Conservation (phyloP, 495 filamentous ascomycete species). For the Penicillium pancosmium region DNA sequence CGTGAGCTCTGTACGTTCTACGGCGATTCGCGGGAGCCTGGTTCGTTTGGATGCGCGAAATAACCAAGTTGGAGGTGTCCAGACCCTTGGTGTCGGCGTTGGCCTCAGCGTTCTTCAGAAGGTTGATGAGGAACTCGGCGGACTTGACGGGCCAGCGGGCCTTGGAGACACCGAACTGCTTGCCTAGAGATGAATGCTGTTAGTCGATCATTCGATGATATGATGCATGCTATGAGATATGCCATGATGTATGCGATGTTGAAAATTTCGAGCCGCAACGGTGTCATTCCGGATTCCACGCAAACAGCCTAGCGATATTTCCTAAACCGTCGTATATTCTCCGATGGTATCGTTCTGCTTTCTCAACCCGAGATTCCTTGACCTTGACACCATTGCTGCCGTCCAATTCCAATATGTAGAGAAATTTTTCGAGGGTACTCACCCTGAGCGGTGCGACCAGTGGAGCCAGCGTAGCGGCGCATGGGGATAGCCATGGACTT, state of each 20-base stretch:
- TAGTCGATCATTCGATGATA: constrained; percentile 21
- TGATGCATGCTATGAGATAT: neutral
- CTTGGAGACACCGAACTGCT: constrained; percentile 94
- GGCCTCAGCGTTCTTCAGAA: constrained; percentile 98
- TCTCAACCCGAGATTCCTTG: constrained; percentile 6
- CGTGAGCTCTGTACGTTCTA: constrained; percentile 89
- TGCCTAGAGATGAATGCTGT: constrained; percentile 65
- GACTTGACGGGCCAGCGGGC: constrained; percentile 99
- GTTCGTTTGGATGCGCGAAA: constrained; percentile 99
- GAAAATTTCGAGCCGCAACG: constrained; percentile 25
- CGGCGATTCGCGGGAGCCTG: constrained; percentile 98
- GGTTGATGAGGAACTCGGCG: constrained; percentile 92
- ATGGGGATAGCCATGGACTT: constrained; percentile 97
- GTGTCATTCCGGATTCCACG: constrained; percentile 13
- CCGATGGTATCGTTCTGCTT: neutral
- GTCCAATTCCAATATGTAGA: constrained; percentile 14
- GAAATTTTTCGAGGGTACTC: constrained; percentile 48
- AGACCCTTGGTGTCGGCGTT: constrained; percentile 99
- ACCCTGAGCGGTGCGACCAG: constrained; percentile 94
- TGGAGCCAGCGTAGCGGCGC: constrained; percentile 92
- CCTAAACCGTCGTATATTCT: no score
- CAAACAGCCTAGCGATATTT: no score
- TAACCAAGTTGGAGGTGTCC: constrained; percentile 91
- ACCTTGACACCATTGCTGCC: constrained; percentile 23
- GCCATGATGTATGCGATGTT: neutral